phyloP scores from a whole-genome alignment of 1,284 basidiomycete genomes.

The Microbotryum scabiosae region DNA sequence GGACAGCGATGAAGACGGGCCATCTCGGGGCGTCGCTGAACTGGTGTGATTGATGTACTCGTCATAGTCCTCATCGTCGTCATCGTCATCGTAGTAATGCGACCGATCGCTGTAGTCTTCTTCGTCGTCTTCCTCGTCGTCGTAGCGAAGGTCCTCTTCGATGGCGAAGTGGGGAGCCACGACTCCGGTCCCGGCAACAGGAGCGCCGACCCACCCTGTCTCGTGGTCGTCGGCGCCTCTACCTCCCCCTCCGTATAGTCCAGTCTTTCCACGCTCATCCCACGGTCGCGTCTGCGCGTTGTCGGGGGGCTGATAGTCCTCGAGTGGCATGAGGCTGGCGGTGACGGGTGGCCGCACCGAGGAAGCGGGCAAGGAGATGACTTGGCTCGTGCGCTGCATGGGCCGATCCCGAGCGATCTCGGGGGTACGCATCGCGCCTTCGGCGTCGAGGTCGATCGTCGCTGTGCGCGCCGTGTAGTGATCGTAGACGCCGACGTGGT shows the following conservation, averaged over 20 bases:
- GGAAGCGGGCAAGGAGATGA: not conserved
- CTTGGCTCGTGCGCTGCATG: too few species aligned
- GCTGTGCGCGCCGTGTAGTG: not conserved
- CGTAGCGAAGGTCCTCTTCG: constrained; percentile 19
- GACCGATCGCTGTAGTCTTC: not conserved
- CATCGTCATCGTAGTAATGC: too few species aligned
- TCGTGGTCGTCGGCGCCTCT: constrained; percentile 27
- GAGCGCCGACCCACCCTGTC: constrained; percentile 24
- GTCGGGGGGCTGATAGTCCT: not conserved
- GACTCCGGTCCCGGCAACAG: not conserved
- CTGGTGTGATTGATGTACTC: too few species aligned
- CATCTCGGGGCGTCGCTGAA: too few species aligned
- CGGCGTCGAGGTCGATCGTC: not conserved
- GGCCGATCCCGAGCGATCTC: not conserved
- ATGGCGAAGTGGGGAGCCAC: not conserved
- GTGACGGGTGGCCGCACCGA: not conserved
- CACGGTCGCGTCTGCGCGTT: constrained; percentile 7
- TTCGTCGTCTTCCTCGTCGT: not conserved
- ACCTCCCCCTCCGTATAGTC: constrained; percentile 28
- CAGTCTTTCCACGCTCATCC: constrained; percentile 27
- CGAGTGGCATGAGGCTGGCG: not conserved
- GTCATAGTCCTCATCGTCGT: too few species aligned
- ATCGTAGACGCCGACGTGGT: not conserved
- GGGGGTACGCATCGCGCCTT: not conserved
- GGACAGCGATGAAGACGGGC: too few species aligned